A percentile compares a stretch with the other conserved stretches of the same genome.
Evolutionary conservation across 352 stramenopile species (phyloP).

Genomic region (Phytophthora vignae): DNA sequence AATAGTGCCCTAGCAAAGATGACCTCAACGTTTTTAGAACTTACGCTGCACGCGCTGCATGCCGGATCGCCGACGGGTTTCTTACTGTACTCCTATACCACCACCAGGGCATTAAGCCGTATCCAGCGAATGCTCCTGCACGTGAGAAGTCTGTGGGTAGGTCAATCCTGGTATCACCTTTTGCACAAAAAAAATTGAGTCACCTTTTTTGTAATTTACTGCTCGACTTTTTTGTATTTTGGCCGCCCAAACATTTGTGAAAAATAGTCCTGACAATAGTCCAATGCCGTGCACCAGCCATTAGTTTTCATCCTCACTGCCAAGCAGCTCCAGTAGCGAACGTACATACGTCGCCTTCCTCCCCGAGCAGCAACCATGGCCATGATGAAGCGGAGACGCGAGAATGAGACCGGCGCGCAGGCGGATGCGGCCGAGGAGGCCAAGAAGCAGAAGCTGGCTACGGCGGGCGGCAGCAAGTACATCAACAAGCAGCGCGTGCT

Average conservation of each 20-base stretch:
- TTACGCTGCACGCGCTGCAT: no score
- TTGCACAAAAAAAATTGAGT: no score
- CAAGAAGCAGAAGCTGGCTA: slow-evolving; percentile 51
- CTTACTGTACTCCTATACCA: no score
- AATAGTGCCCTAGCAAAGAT: no score
- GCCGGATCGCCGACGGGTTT: no score
- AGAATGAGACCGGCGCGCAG: slow-evolving; percentile 45
- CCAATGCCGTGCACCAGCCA: slow-evolving; percentile 28
- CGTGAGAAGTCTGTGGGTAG: slow-evolving; percentile 47
- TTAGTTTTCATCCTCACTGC: slow-evolving; percentile 20
- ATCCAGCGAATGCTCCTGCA: no score
- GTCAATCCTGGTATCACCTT: no score
- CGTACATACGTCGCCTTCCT: neutral
- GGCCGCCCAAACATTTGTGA: no score
- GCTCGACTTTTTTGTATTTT: no score
- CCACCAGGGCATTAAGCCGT: no score
- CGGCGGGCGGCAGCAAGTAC: slow-evolving; percentile 61
- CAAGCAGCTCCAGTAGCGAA: slow-evolving; percentile 16
- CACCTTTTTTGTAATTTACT: no score
- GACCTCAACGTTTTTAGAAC: no score
- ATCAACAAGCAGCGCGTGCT: slow-evolving; percentile 95
- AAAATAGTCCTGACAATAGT: neutral
- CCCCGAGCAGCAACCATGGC: slow-evolving; percentile 31
- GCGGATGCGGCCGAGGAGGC: slow-evolving; percentile 33
- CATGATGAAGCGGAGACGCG: slow-evolving; percentile 55